Conservation (phyloP, 371 early-diverging fungal species). For the Homolaphlyctis polyrhiza region DNA sequence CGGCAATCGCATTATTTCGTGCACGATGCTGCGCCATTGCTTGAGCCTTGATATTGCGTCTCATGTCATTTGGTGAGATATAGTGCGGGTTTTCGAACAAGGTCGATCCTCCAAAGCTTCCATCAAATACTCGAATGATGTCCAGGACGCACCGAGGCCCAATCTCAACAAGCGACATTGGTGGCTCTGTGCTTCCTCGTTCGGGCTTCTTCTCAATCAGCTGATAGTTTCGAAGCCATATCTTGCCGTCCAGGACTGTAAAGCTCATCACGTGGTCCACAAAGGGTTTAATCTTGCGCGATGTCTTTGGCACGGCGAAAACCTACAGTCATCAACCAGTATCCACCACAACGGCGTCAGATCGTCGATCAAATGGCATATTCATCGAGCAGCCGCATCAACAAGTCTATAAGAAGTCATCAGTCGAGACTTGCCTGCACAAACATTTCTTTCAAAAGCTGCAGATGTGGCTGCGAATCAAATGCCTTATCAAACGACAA, state of each 20-base stretch:
- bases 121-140: slow-evolving; percentile 89
- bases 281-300: slow-evolving; percentile 91
- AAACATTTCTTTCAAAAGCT: slow-evolving; percentile 84
- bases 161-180: slow-evolving; percentile 85
- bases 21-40: not conserved
- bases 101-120: slow-evolving; percentile 87
- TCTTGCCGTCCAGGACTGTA: slow-evolving; percentile 79
- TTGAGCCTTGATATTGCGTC: slow-evolving; percentile 21
- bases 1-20: not conserved
- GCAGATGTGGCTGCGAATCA: slow-evolving; percentile 74
- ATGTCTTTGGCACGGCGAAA: slow-evolving; percentile 84
- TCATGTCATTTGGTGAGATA: slow-evolving; percentile 58
- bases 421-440: slow-evolving; percentile 49
- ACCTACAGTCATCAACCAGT: slow-evolving; percentile 34
- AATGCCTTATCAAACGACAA: slow-evolving; percentile 90
- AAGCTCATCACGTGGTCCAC: slow-evolving; percentile 91
- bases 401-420: not conserved
- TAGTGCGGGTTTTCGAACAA: slow-evolving; percentile 87
- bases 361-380: not conserved
- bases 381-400: not conserved
- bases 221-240: slow-evolving; percentile 97
- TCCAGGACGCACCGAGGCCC: slow-evolving; percentile 96
- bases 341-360: no score
- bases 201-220: slow-evolving; percentile 43
- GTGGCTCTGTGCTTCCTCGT: slow-evolving; percentile 61